Evolutionary conservation across 164 flowering plant genomes (phyloP).

Genomic region (Aristolochia fimbriata): DNA sequence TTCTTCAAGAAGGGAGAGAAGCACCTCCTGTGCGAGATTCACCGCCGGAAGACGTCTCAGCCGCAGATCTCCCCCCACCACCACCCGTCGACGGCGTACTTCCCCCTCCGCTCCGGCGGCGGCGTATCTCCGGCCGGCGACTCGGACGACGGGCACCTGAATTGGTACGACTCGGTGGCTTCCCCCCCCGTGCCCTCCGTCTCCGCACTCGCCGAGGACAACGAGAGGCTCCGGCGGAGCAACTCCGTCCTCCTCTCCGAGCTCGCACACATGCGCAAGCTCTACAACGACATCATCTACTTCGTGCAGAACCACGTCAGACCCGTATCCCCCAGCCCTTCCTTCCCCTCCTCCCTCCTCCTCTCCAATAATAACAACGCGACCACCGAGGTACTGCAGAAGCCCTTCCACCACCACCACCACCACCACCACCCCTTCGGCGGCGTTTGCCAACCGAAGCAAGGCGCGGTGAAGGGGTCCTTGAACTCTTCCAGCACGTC

Average conservation of each 20-base stretch:
- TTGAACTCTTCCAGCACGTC: conserved; percentile 22
- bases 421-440: conserved; percentile 23
- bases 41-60: conserved; percentile 68
- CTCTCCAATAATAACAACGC: conserved; percentile 14
- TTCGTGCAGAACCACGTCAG: conserved; percentile 92
- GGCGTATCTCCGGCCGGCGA: conserved; percentile 47
- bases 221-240: conserved; percentile 73
- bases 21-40: conserved; percentile 91
- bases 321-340: conserved; percentile 71
- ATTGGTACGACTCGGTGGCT: conserved; percentile 37
- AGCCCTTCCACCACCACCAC: conserved; percentile 30
- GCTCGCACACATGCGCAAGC: conserved; percentile 84
- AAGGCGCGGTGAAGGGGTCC: conserved; percentile 4
- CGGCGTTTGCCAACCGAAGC: too few relatives aligned
- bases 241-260: conserved; percentile 79
- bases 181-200: conserved; percentile 32
- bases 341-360: conserved; percentile 35
- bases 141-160: conserved; percentile 39
- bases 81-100: conserved; percentile 23
- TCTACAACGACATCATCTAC: conserved; percentile 88
- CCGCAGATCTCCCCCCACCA: conserved; percentile 47
- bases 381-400: conserved; percentile 15
- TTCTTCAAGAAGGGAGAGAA: conserved; percentile 89
- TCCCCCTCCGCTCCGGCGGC: conserved; percentile 38
- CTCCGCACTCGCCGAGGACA: conserved; percentile 67